Evolutionary conservation across 495 filamentous ascomycete genomes (phyloP), one percentile per base, ranked within the genome.

Genomic region (Alectoria sarmentosa): DNA sequence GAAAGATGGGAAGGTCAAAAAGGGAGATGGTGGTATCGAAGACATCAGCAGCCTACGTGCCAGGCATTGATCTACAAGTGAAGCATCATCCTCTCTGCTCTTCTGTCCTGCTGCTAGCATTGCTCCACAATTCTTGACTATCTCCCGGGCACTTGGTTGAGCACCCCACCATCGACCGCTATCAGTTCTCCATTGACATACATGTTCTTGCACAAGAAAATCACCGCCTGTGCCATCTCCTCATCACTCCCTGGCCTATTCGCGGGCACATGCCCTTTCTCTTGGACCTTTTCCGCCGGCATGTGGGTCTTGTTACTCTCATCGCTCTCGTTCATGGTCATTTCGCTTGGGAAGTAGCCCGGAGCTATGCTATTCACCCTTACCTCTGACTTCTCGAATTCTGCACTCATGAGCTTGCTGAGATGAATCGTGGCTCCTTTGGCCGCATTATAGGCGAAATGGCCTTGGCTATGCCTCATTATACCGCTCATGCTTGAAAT

Each of bases 151-250:
- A 70, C 69, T 17, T 62, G 61, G 34, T 82, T 82, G 66, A 85
- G 69, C 10, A 83, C 81, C 1, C 84, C 84, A 0, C 84, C 84
- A 74, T 86, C 84, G 7, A 86, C 79, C 17, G 80, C 80, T 38
- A 86, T 67, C n/a, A 85, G 78, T 72, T 86, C 79, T 15, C 84
- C 84, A 66, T 86, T 86, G 7, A 86, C 83, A 72, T 86, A 86
- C 32, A 73, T 72, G 66, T 84, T 82, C 75, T 80, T 84, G 28
- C 76, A 63, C 44, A 81, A 67, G 64, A 79, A 80, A 26, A 80
- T 67, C 7, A 72, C 67, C 30, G 77, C 73, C 73, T 76, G 74
- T 21, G 75, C 78, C 77, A 81, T 80, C 67, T 80, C 78, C 69
- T 77, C 75, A 60, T 81, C 79, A 38, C 66, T 73, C 5, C 79